Evolutionary conservation across 805 yeast species (phyloP), one percentile per base, ranked within the genome.

Genomic region (Ogataea haglerorum): DNA sequence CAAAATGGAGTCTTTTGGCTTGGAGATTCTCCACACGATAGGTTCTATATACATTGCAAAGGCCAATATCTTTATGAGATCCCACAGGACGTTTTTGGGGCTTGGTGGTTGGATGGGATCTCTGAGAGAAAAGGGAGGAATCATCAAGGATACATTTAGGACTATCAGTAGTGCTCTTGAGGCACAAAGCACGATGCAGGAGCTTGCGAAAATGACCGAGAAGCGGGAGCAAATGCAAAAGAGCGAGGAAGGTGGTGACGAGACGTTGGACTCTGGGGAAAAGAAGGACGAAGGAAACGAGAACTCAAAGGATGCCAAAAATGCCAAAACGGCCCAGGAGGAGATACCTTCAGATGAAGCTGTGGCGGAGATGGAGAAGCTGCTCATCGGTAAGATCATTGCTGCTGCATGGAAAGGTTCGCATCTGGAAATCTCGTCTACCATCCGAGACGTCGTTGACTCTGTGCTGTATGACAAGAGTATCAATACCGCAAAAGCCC

Each of bases 321-420:
- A 44, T n/a, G 60, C 58, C 9, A 32, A 30, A 25, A 38, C 34
- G 29, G 26, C 58, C 10, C 22, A 30, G 26, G 43, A 40, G 33
- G 34, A 17, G 6, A 40, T 61, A 6, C 68, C 77, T 31, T 76
- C 78, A 6, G 83, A 75, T 40, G 75, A 76, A 53, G 75, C 78
- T 47, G 54, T 65, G 19, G 88, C 81, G 1, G 93, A 88, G 57
- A 76, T 85, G 65, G 96, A 91, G 56, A 75, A 88, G 36, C 67
- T 77, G 42, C 75, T 91, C 47, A 80, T 88, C 40, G 98, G 99
- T 17, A 93, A 91, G 61, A 76, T 93, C 16, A 72, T 93, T 36
- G 91, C 93, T 6, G 89, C 96, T 1, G 95, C 95, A 14, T 93
- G 99, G 99, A 85, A 86, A 16, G 86, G 95, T 28, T 87, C 96